These are phyloP conservation scores for Rhodomyrtus psidioides DNA, from an alignment of 441 rosid species.

Conservation along the genomic window DNA sequence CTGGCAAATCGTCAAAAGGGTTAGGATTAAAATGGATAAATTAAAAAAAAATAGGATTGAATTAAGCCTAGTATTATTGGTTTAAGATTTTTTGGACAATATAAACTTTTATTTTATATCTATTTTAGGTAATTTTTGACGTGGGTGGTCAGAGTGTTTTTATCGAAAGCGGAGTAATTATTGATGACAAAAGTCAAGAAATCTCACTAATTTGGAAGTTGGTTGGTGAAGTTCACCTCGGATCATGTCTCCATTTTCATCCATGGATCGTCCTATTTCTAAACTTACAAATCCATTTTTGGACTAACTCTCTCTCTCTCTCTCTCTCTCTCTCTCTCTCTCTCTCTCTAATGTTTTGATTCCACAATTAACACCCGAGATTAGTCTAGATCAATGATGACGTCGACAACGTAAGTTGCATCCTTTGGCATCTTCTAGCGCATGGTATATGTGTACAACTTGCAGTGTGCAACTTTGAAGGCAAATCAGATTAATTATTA, in stretches of 20 bases:
- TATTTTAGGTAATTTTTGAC: neutral
- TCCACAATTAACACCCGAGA: neutral
- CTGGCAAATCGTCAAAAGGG: neutral
- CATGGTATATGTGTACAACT: neutral
- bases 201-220: neutral
- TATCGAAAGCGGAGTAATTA: neutral
- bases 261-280: neutral
- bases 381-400: neutral
- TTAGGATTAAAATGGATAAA: neutral
- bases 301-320: neutral
- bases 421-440: neutral
- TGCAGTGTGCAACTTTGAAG: neutral
- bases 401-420: neutral
- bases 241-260: neutral
- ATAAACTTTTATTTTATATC: neutral
- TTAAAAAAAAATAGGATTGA: fast-evolving
- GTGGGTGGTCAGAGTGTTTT: neutral
- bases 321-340: neutral
- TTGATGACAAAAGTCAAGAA: neutral
- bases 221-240: neutral
- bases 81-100: neutral
- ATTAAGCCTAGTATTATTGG: neutral
- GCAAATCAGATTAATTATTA: neutral
- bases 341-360: neutral
- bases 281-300: neutral